A percentile compares a stretch with the other conserved stretches of the same genome.
Conservation (phyloP, 2,329 filamentous ascomycete species). For the Allantophomopsis cytisporea region DNA sequence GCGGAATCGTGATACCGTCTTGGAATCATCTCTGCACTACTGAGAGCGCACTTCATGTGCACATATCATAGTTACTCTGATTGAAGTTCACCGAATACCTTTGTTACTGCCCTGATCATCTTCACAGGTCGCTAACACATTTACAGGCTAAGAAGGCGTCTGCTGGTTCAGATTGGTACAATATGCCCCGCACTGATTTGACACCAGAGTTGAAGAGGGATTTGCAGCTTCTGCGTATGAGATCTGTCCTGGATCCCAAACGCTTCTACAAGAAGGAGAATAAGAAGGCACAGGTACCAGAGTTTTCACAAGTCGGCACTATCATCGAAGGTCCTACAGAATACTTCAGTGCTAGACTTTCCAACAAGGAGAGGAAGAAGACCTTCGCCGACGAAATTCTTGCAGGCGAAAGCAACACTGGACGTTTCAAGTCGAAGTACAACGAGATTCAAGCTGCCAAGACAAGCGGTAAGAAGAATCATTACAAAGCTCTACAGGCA, state of each 20-base stretch:
- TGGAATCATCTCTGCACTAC: slow-evolving; percentile 60
- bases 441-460: slow-evolving; percentile 71
- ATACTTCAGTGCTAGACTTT: slow-evolving; percentile 67
- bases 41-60: slow-evolving; percentile 33
- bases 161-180: slow-evolving; percentile 75
- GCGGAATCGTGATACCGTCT: slow-evolving; percentile 64
- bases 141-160: slow-evolving; percentile 34
- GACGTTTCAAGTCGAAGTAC: slow-evolving; percentile 80
- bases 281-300: slow-evolving; percentile 52
- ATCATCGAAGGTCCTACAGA: slow-evolving; percentile 83
- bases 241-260: slow-evolving; percentile 78
- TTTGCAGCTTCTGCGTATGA: slow-evolving; percentile 79
- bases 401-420: slow-evolving; percentile 46
- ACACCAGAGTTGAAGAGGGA: slow-evolving; percentile 82
- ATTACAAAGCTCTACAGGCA: slow-evolving; percentile 68
- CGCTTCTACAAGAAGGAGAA: slow-evolving; percentile 81
- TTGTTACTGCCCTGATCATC: too few relatives aligned
- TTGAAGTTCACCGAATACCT: neutral
- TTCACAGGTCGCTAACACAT: slow-evolving; percentile 8
- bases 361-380: slow-evolving; percentile 76
- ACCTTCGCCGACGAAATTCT: slow-evolving; percentile 81
- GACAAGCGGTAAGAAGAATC: slow-evolving; percentile 75
- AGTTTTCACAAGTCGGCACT: slow-evolving; percentile 80
- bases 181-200: slow-evolving; percentile 71
- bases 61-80: slow-evolving; percentile 63